A percentile compares a stretch with the other conserved stretches of the same genome.
These are phyloP conservation scores for Phialophora tarda DNA, from an alignment of 2,329 filamentous ascomycete genomes.

Conservation along the genomic window DNA sequence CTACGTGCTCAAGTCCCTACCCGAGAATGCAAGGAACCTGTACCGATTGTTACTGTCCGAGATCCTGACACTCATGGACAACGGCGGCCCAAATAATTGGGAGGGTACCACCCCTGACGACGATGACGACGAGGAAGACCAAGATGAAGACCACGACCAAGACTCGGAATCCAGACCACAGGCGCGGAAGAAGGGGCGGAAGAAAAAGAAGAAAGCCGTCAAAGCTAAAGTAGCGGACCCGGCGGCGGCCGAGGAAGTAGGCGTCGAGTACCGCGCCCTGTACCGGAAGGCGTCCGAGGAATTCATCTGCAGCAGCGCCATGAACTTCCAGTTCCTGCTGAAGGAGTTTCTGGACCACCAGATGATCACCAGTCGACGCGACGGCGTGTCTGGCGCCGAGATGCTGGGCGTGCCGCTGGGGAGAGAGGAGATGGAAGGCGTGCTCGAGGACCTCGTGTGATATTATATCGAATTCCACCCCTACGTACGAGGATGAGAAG, in stretches of 20 bases:
- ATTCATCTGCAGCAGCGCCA: constrained; percentile 95
- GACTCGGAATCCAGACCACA: background rate
- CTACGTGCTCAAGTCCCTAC: constrained; percentile 87
- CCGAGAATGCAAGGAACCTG: constrained; percentile 87
- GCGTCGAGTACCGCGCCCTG: constrained; percentile 85
- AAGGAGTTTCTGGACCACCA: constrained; percentile 99
- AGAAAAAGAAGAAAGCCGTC: background rate
- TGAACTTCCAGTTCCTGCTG: constrained; percentile 89
- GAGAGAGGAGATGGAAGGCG: constrained; percentile 84
- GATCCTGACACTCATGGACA: constrained; percentile 72
- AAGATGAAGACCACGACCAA: constrained; percentile 30
- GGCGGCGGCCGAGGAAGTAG: constrained; percentile 53
- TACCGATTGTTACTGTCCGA: constrained; percentile 86
- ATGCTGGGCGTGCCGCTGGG: constrained; percentile 82
- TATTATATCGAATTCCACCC: background rate
- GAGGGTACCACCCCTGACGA: constrained; percentile 18
- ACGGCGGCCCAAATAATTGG: constrained; percentile 47
- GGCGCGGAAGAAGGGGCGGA: background rate
- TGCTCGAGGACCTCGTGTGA: constrained; percentile 58
- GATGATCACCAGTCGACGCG: constrained; percentile 89
- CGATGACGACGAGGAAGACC: constrained; percentile 43
- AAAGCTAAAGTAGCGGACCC: background rate
- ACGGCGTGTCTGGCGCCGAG: constrained; percentile 79
- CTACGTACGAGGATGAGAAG: background rate
- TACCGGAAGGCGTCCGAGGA: constrained; percentile 97